Evolutionary conservation across 352 stramenopile genomes (phyloP).

Genomic region (Pythium folliculosum): DNA sequence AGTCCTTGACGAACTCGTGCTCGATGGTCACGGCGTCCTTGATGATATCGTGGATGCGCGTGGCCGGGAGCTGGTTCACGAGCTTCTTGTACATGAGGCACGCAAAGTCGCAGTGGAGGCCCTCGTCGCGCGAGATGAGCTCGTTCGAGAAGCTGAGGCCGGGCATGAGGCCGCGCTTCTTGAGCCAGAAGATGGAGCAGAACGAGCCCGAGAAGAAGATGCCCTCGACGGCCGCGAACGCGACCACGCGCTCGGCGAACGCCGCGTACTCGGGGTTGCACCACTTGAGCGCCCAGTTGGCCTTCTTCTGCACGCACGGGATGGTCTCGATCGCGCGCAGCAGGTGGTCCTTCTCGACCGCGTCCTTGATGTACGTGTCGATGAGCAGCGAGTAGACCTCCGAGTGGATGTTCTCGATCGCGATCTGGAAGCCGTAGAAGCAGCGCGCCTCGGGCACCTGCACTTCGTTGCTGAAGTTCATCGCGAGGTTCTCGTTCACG

Average conservation of each 20-base stretch:
- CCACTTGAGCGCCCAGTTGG: constrained; percentile 96
- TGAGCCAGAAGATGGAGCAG: constrained; percentile 99
- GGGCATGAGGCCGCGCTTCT: constrained; percentile 99
- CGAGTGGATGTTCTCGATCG: constrained; percentile 99
- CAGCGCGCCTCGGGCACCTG: constrained; percentile 96
- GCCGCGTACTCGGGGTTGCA: constrained; percentile 91
- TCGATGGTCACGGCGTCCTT: constrained; percentile 96
- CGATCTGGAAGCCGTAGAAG: constrained; percentile 99
- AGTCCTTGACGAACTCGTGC: constrained; percentile 97
- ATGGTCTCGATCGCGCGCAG: constrained; percentile 98
- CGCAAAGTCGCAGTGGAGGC: constrained; percentile 98
- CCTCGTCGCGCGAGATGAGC: constrained; percentile 98
- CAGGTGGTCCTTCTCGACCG: constrained; percentile 91
- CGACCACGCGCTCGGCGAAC: constrained; percentile 97
- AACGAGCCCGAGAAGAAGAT: constrained; percentile 99
- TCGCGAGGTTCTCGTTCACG: constrained; percentile 99
- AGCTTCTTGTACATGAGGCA: constrained; percentile 98
- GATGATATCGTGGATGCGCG: constrained; percentile 95
- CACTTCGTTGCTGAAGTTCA: constrained; percentile 98
- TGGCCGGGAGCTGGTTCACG: constrained; percentile 94
- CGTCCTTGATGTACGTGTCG: constrained; percentile 99
- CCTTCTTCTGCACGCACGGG: constrained; percentile 97
- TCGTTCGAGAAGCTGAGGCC: constrained; percentile 99
- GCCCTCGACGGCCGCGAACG: constrained; percentile 97
- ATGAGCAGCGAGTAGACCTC: constrained; percentile 99